phyloP scores from a whole-genome alignment of 2,329 filamentous ascomycete species.

The Fusarium goolgardi region DNA sequence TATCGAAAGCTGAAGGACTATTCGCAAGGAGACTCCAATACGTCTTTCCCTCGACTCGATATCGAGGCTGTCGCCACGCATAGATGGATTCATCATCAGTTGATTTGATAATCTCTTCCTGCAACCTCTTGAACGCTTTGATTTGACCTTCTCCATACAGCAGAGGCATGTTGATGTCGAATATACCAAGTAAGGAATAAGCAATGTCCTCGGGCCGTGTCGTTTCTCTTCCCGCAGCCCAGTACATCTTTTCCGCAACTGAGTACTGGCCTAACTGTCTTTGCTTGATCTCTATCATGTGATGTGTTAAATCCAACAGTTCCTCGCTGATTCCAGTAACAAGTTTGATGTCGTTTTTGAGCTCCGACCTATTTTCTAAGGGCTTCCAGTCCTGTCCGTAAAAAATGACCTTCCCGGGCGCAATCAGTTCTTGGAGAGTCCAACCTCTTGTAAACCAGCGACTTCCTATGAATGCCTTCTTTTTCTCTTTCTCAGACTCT shows the following conservation, averaged over 20 bases:
- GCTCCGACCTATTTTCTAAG: slow-evolving; percentile 34
- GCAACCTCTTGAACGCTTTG: slow-evolving; percentile 47
- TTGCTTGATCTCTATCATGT: slow-evolving; percentile 19
- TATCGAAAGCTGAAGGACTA: slow-evolving; percentile 45
- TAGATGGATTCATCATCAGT: slow-evolving; percentile 48
- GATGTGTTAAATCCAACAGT: slow-evolving; percentile 29
- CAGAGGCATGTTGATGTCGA: slow-evolving; percentile 51
- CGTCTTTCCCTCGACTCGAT: slow-evolving; percentile 27
- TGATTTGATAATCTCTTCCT: slow-evolving; percentile 48
- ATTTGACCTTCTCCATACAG: slow-evolving; percentile 49
- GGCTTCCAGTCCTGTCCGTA: slow-evolving; percentile 41
- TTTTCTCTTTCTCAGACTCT: slow-evolving; percentile 5
- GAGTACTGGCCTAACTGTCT: slow-evolving; percentile 30
- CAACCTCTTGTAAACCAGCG: slow-evolving; percentile 48
- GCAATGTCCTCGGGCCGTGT: slow-evolving; percentile 49
- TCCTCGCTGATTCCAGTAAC: slow-evolving; percentile 37
- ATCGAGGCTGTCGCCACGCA: slow-evolving; percentile 42
- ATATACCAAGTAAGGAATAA: slow-evolving; percentile 51
- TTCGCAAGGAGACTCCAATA: slow-evolving; percentile 47
- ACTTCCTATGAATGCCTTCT: slow-evolving; percentile 18
- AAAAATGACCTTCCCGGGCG: slow-evolving; percentile 44
- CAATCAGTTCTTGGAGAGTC: slow-evolving; percentile 50
- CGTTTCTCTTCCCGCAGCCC: slow-evolving; percentile 48
- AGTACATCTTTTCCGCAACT: slow-evolving; percentile 48
- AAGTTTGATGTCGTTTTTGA: slow-evolving; percentile 33